Base-by-base conservation (phyloP, 2,329 filamentous ascomycete species). In the Chaetomium strumarium region DNA sequence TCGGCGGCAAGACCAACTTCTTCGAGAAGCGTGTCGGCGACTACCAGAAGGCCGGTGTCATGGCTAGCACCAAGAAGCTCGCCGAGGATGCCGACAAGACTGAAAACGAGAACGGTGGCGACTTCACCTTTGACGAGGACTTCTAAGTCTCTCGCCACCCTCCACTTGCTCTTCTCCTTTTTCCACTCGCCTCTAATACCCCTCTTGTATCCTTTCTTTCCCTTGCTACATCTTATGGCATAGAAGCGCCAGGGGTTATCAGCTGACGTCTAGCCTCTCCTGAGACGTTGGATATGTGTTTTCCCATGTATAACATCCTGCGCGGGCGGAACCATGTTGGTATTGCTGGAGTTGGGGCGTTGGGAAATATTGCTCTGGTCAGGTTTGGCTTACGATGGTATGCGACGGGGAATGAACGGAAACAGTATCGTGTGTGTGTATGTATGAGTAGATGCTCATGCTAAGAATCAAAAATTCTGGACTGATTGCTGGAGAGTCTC, bases 21-120 rank as follows among this genome's bases (percentile, higher is more conserved):
- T 99, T 99, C 71, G 93, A 99, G 86, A 99, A 99, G 88, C 90
- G 93, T 64, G 93, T 99, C 53, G 93, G 86, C 70, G 93, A 99
- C 68, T 99, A 99, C 83, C 93, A 99, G 76, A 99, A 99, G 82
- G 91, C 93, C 36, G 93, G 93, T 78, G 92, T 99, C 72, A 95
- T 99, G 90, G 86, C 86, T 66, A 91, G 88, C 75, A 88, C 85
- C 64, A 90, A 90, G 77, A 85, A 86, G 70, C 70, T 75, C n/a
- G 49, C 66, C 49, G 61, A 71, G 58, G 75, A 79, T 17, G 70
- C 76, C 10, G 70, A 69, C 6, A 63, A 67, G 17, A 61, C 70
- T 43, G 72, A 83, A 55, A 71, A 70, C 59, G 76, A 78, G 65
- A 82, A 83, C 59, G 80, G 79, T 36, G 88, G 89, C 58, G 90